Percentiles rank a stretch among this genome's conserved stretches.
phyloP scores from a whole-genome alignment of 805 yeast genomes.

The Saccharomycopsis selenospora region DNA sequence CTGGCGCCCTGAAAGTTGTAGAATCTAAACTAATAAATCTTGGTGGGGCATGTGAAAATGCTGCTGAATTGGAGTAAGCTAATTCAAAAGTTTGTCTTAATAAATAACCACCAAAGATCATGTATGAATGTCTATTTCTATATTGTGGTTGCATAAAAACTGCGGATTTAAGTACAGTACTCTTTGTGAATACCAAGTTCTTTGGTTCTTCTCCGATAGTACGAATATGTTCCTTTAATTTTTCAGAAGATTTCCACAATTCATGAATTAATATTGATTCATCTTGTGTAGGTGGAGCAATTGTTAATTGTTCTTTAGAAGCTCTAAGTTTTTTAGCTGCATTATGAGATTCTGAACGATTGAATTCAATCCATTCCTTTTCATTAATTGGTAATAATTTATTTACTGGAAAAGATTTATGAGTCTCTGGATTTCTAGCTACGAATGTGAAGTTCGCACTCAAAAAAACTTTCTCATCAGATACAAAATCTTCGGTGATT shows the following conservation, averaged over 20 bases:
- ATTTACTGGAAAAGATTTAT: slow-evolving; percentile 81
- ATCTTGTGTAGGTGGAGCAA: slow-evolving; percentile 65
- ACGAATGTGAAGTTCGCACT: slow-evolving; percentile 93
- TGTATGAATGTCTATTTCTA: slow-evolving; percentile 87
- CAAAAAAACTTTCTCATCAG: slow-evolving; percentile 63
- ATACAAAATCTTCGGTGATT: slow-evolving; percentile 50
- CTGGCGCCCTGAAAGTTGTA: slow-evolving; percentile 89
- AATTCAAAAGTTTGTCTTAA: slow-evolving; percentile 89
- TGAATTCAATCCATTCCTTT: slow-evolving; percentile 73
- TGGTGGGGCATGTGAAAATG: slow-evolving; percentile 78
- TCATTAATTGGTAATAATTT: slow-evolving; percentile 68
- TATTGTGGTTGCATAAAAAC: slow-evolving; percentile 95
- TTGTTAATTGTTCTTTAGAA: slow-evolving; percentile 47
- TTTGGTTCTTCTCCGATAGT: slow-evolving; percentile 34
- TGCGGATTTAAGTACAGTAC: slow-evolving; percentile 66
- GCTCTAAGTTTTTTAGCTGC: slow-evolving; percentile 79
- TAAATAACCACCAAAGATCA: slow-evolving; percentile 93
- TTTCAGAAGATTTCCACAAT: slow-evolving; percentile 55
- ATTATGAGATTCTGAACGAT: slow-evolving; percentile 84
- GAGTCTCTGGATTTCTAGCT: slow-evolving; percentile 91
- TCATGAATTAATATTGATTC: slow-evolving; percentile 73
- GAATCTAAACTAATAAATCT: slow-evolving; percentile 86
- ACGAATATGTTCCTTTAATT: slow-evolving; percentile 24
- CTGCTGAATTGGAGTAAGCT: slow-evolving; percentile 89
- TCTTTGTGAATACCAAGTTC: slow-evolving; percentile 57